Conservation (phyloP, 1,139 yeast genomes). For the Tardiomyces depauwii region DNA sequence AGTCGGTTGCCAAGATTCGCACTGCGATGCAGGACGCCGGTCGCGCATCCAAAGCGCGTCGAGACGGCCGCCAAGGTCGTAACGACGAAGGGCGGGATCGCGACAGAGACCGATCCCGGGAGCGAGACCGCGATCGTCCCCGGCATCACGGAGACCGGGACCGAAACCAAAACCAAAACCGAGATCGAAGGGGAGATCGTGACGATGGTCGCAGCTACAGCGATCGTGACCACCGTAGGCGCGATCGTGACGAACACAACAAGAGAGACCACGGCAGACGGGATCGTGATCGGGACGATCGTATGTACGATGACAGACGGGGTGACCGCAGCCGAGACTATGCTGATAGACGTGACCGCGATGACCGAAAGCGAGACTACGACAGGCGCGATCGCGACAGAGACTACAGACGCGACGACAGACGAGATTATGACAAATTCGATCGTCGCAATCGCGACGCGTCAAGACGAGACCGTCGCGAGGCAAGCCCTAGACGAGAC, state of each 20-base stretch:
- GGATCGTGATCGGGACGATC: too few species aligned
- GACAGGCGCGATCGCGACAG: not conserved
- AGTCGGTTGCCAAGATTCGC: conserved; percentile 29
- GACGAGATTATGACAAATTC: too few species aligned
- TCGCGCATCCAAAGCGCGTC: not conserved
- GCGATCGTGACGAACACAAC: not conserved
- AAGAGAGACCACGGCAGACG: not conserved
- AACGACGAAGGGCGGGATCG: too few species aligned
- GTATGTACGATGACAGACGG: not conserved
- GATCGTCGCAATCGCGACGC: too few species aligned
- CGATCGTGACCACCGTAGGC: not conserved
- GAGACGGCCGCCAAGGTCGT: not conserved
- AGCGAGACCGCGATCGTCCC: not conserved
- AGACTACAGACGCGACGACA: not conserved
- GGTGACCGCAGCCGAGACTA: not conserved
- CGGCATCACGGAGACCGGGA: too few species aligned
- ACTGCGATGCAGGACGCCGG: not conserved
- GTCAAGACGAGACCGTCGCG: too few species aligned
- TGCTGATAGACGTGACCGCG: not conserved
- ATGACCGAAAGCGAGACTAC: too few species aligned
- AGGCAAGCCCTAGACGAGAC: too few species aligned
- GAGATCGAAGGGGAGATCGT: too few species aligned
- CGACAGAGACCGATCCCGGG: not conserved
- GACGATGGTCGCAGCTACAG: not conserved
- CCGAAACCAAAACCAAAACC: too few species aligned